Evolutionary conservation across 192 early-diverging fungal genomes (phyloP).

Genomic region (Gaertneriomyces sp.): DNA sequence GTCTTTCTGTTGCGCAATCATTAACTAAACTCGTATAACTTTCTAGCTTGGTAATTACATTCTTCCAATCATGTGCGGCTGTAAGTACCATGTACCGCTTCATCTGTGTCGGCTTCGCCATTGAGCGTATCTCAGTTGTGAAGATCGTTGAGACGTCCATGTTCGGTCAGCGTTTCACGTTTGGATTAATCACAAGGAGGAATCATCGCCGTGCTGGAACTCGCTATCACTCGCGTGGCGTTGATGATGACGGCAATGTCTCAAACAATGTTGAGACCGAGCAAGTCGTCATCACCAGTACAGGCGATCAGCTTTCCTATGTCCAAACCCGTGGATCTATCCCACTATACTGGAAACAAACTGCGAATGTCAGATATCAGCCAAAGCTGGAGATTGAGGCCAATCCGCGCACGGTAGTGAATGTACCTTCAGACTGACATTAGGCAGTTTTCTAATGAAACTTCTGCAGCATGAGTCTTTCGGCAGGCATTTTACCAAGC

Average conservation of each 20-base stretch:
- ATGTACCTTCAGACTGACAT: background rate
- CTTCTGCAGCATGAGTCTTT: slow-evolving; percentile 59
- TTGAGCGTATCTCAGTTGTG: slow-evolving; percentile 46
- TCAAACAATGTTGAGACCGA: slow-evolving; percentile 98
- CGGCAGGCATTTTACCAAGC: slow-evolving; percentile 69
- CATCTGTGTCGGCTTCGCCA: background rate
- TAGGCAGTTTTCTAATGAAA: background rate
- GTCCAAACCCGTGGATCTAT: slow-evolving; percentile 95
- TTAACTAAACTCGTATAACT: background rate
- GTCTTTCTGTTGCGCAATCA: background rate
- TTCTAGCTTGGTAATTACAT: slow-evolving; percentile 72
- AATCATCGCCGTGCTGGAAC: slow-evolving; percentile 72
- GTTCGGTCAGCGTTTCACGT: slow-evolving; percentile 69
- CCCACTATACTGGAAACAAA: slow-evolving; percentile 90
- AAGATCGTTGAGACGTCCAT: slow-evolving; percentile 56
- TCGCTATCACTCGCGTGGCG: slow-evolving; percentile 89
- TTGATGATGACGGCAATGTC: slow-evolving; percentile 87
- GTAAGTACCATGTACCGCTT: slow-evolving; percentile 42
- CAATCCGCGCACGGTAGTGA: slow-evolving; percentile 59
- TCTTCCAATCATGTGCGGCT: slow-evolving; percentile 88
- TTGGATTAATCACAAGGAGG: slow-evolving; percentile 77
- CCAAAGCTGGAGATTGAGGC: slow-evolving; percentile 79
- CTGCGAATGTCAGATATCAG: slow-evolving; percentile 87
- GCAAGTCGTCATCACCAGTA: slow-evolving; percentile 73
- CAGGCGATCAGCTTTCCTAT: slow-evolving; percentile 64